A percentile compares a stretch with the other conserved stretches of the same genome.
Evolutionary conservation across 345 rosid genomes (phyloP).

Genomic region (Lenwebbia sp.): DNA sequence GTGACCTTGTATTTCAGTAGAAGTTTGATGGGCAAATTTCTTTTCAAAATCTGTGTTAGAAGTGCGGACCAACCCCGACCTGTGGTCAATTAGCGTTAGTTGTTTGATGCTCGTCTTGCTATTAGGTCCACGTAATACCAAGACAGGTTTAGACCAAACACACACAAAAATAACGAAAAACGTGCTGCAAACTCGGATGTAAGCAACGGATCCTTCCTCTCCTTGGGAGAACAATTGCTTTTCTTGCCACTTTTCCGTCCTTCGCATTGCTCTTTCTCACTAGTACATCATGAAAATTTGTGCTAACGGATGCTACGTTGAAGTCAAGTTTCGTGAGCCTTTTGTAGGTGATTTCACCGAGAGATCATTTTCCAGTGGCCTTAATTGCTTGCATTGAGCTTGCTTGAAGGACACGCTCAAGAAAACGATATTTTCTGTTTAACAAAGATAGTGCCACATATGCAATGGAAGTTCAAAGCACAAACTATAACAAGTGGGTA

Average conservation of each 20-base stretch:
- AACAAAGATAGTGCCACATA: neutral
- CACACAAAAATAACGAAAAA: neutral
- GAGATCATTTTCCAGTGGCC: neutral
- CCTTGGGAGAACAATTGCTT: neutral
- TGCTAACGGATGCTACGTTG: too few species aligned
- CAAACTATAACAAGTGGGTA: neutral
- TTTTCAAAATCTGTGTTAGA: neutral
- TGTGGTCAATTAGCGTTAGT: neutral
- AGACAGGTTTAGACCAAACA: neutral
- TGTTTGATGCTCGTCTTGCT: neutral
- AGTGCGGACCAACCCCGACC: neutral
- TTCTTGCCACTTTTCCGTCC: too few species aligned
- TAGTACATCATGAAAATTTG: too few species aligned
- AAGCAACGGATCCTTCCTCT: neutral
- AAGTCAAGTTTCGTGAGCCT: too few species aligned
- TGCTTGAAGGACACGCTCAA: neutral
- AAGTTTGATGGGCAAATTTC: too few species aligned
- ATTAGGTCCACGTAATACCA: neutral
- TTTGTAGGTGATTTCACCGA: too few species aligned
- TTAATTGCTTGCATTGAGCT: neutral
- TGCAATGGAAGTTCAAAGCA: neutral
- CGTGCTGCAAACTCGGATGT: neutral
- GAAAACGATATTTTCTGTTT: neutral
- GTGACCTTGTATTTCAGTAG: too few species aligned
- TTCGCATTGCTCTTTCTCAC: too few species aligned